Evolutionary conservation across 495 filamentous ascomycete species (phyloP).

Genomic region (Talaromyces borbonicus): DNA sequence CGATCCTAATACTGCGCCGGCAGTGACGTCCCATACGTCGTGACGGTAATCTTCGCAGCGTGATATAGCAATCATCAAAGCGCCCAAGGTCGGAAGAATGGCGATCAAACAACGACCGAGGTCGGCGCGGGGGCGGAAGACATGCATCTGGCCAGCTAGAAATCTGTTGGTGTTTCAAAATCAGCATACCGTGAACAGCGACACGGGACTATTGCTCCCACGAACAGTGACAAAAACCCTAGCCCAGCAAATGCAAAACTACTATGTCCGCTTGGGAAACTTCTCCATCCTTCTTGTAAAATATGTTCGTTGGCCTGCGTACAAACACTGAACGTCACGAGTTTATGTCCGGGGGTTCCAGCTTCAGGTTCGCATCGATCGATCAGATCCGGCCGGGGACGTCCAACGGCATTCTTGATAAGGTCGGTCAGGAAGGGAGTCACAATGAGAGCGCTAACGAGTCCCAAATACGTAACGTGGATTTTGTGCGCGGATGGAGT

Average conservation of each 20-base stretch:
- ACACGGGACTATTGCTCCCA: background rate
- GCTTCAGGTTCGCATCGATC: slow-evolving; percentile 68
- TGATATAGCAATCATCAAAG: slow-evolving; percentile 81
- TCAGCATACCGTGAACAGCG: background rate
- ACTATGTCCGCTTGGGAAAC: slow-evolving; percentile 83
- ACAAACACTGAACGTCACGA: slow-evolving; percentile 71
- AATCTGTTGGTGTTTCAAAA: slow-evolving; percentile 43
- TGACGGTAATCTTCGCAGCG: slow-evolving; percentile 90
- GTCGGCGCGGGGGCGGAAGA: slow-evolving; percentile 67
- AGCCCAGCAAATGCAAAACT: slow-evolving; percentile 80
- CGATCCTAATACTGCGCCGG: slow-evolving; percentile 64
- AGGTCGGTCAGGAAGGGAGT: slow-evolving; percentile 80
- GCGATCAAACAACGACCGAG: slow-evolving; percentile 50
- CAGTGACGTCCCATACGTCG: slow-evolving; percentile 84
- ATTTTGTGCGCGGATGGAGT: slow-evolving; percentile 62
- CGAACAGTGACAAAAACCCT: slow-evolving; percentile 66
- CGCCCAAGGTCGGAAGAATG: slow-evolving; percentile 62
- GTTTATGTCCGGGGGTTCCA: slow-evolving; percentile 51
- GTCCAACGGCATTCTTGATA: slow-evolving; percentile 83
- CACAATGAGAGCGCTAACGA: slow-evolving; percentile 66
- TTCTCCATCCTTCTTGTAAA: slow-evolving; percentile 87
- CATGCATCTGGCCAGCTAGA: slow-evolving; percentile 65
- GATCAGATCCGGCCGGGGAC: slow-evolving; percentile 84
- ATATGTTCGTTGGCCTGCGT: slow-evolving; percentile 67
- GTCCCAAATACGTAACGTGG: slow-evolving; percentile 75